Evolutionary conservation across 179 eudicot species (phyloP), one percentile per base, ranked within the genome.

Genomic region (Beta macrorhiza): DNA sequence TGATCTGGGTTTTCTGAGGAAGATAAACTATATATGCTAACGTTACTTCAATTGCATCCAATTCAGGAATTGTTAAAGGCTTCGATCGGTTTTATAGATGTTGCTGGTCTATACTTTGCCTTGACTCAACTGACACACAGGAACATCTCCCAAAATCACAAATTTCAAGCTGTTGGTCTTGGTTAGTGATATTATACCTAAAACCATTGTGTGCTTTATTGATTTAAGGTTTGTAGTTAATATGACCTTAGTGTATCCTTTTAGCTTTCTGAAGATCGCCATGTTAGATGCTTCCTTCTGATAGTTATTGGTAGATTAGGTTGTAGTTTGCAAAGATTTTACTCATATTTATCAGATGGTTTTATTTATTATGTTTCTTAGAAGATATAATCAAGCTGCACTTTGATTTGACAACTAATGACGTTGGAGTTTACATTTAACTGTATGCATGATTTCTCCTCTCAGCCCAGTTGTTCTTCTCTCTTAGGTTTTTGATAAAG

Each of bases 121-220:
- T 86, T 96, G 90, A 96, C 99, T 76, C 98, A 96, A 74, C 83
- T 94, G 80, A 91, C 98, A 67, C 98, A 96, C 88, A 89, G 99
- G 88, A 96, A 96, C 78, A 96, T 96, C 73, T 96, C 99, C 76
- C 99, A 96, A 82, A 94, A 94, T 86, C 99, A 96, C 82, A 96
- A 96, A 83, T 96, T 96, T 81, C 99, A 96, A 88, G 98, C 99
- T 77, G 97, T 96, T 87, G 99, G 99, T 81, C 96, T 94, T 14
- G 99, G 99, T 96, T 69, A 89, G 97, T 82, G 70, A 79, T 57
- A 42, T 77, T 75, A 49, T 16, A 37, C 42, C 42, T 37, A 37
- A 37, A 37, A 2, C 12, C 5, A 4, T 22, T 71, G 51, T 72
- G n/a, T 45, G 42, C 63, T 76, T 25, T 15, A 14, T 47, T 59